Evolutionary conservation across 768 basidiomycete species (phyloP).

Genomic region (Obba rivulosa): DNA sequence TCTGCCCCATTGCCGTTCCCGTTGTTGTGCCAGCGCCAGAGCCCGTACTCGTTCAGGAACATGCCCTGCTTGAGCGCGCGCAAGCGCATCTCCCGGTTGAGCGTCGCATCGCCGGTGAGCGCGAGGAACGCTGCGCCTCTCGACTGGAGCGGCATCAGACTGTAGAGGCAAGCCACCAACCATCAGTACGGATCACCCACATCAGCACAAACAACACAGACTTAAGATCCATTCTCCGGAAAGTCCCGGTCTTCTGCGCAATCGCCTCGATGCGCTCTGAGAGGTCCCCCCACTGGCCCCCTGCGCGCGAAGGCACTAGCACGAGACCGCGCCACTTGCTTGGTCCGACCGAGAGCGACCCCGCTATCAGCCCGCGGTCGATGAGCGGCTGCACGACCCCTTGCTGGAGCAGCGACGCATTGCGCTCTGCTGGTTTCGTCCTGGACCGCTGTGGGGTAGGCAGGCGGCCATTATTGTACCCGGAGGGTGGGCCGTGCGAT

Average conservation of each 20-base stretch:
- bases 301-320: slow-evolving; percentile 35
- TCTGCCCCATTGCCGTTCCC: not conserved
- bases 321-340: slow-evolving; percentile 50
- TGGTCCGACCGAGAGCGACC: slow-evolving; percentile 24
- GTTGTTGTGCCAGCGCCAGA: slow-evolving; percentile 50
- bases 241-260: slow-evolving; percentile 16
- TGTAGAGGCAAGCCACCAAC: slow-evolving; percentile 3
- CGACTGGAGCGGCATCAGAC: slow-evolving; percentile 43
- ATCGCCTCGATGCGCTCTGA: slow-evolving; percentile 22
- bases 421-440: slow-evolving; percentile 6
- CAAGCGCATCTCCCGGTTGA: slow-evolving; percentile 35
- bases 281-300: slow-evolving; percentile 24
- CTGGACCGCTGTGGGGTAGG: slow-evolving; percentile 13
- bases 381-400: slow-evolving; percentile 39
- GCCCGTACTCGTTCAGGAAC: slow-evolving; percentile 54
- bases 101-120: slow-evolving; percentile 52
- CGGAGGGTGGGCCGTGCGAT: slow-evolving; percentile 2
- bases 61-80: slow-evolving; percentile 42
- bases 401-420: slow-evolving; percentile 25
- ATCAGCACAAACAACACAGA: slow-evolving; percentile 1
- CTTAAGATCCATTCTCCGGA: slow-evolving; percentile 21
- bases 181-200: not conserved
- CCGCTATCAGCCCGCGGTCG: slow-evolving; percentile 40
- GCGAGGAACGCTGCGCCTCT: slow-evolving; percentile 47
- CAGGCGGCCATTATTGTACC: not conserved